A percentile compares a stretch with the other conserved stretches of the same genome.
Conservation (phyloP, 768 basidiomycete species). For the Lactarius hatsudake region DNA sequence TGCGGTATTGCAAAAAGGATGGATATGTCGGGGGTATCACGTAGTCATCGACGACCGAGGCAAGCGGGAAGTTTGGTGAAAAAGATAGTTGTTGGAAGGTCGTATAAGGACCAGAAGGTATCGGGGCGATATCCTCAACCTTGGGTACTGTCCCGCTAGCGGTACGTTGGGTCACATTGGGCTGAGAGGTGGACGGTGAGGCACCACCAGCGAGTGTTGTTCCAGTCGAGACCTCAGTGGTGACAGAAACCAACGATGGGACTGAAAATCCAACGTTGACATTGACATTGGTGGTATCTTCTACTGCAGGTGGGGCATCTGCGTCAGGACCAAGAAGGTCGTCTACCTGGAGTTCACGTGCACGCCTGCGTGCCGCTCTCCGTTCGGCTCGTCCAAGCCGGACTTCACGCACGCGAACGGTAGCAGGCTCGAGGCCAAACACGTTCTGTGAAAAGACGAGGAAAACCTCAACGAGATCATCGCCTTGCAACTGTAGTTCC, state of each 20-base stretch:
- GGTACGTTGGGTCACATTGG: constrained; percentile 29
- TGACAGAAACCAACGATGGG: constrained; percentile 43
- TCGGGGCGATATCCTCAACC: constrained; percentile 63
- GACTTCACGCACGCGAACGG: constrained; percentile 91
- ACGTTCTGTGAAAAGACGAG: constrained; percentile 89
- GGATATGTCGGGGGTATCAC: constrained; percentile 90
- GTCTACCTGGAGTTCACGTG: constrained; percentile 58
- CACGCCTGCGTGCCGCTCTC: constrained; percentile 76
- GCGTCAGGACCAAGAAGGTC: constrained; percentile 46
- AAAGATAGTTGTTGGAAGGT: constrained; percentile 90
- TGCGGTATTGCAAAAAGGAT: constrained; percentile 69
- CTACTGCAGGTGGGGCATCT: constrained; percentile 46
- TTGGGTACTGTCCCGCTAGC: constrained; percentile 38
- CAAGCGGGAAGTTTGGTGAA: constrained; percentile 84
- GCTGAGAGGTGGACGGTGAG: constrained; percentile 26
- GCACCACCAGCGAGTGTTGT: constrained; percentile 32
- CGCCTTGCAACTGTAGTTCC: constrained; percentile 86
- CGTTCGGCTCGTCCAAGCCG: constrained; percentile 87
- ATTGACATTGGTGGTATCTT: constrained; percentile 40
- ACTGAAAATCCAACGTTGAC: constrained; percentile 57
- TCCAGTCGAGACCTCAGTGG: constrained; percentile 41
- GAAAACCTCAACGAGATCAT: constrained; percentile 90
- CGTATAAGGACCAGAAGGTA: constrained; percentile 79
- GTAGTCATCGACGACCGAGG: constrained; percentile 85
- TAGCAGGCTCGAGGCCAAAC: constrained; percentile 89